A percentile compares a stretch with the other conserved stretches of the same genome.
These are phyloP conservation scores for Zygnema cylindricum DNA, from an alignment of 139 green algal species.

Conservation along the genomic window DNA sequence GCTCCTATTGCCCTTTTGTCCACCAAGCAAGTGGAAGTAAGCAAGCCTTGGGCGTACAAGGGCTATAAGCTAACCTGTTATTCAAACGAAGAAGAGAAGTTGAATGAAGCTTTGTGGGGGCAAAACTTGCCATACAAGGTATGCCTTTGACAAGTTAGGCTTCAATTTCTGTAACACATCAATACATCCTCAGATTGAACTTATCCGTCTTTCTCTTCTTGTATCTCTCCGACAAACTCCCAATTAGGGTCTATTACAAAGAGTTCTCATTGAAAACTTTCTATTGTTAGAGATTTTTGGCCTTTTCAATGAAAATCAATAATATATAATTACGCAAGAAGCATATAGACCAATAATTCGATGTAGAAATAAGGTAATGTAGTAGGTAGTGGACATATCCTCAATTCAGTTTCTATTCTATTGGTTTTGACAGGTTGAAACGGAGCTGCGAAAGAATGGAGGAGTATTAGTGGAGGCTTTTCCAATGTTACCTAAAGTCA, in stretches of 20 bases:
- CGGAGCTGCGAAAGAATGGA: slow-evolving; percentile 44
- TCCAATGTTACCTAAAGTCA: slow-evolving; percentile 57
- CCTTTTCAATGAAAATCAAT: too few species aligned
- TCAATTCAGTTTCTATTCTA: neutral
- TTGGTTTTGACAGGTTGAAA: slow-evolving; percentile 33
- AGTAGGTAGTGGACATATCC: neutral
- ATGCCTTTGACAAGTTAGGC: too few species aligned
- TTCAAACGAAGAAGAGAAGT: slow-evolving; percentile 39
- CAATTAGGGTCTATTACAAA: too few species aligned
- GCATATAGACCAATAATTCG: neutral
- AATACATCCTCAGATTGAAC: too few species aligned
- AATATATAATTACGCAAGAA: neutral
- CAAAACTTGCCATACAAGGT: slow-evolving; percentile 53
- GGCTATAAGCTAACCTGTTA: slow-evolving; percentile 52
- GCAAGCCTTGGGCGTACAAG: slow-evolving; percentile 31
- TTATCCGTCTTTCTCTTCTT: too few species aligned
- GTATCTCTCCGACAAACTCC: too few species aligned
- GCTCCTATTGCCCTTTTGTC: slow-evolving; percentile 38
- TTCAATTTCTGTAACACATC: too few species aligned
- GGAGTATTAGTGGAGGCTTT: slow-evolving; percentile 41
- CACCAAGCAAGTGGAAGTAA: slow-evolving; percentile 32
- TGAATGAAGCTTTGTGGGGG: slow-evolving; percentile 41
- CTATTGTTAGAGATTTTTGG: too few species aligned
- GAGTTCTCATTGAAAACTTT: too few species aligned
- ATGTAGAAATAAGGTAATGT: neutral